Evolutionary conservation across 768 basidiomycete genomes (phyloP).

Genomic region (Tricholoma saponaceum): DNA sequence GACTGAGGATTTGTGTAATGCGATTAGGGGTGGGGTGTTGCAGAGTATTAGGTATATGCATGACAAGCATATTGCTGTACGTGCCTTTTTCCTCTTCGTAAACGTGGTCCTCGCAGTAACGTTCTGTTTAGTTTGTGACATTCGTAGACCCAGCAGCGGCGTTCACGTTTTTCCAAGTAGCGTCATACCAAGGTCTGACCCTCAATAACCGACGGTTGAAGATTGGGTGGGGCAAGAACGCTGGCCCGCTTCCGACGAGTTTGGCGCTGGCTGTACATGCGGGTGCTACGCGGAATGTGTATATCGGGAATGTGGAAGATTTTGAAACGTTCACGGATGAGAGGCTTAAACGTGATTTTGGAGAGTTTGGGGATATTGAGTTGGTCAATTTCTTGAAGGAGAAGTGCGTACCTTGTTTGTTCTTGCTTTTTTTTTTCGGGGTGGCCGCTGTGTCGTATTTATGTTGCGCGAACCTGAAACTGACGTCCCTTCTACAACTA

Average conservation of each 20-base stretch:
- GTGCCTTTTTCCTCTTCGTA: conserved; percentile 23
- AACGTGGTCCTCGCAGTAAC: conserved; percentile 4
- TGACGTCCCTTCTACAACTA: no score
- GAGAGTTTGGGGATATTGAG: conserved; percentile 95
- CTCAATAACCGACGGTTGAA: conserved; percentile 93
- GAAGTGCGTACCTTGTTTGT: conserved; percentile 50
- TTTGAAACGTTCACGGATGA: conserved; percentile 91
- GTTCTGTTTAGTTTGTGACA: conserved; percentile 89
- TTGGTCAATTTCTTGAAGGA: conserved; percentile 94
- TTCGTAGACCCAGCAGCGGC: conserved; percentile 94
- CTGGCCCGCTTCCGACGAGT: conserved; percentile 79
- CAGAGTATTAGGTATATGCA: conserved; percentile 95
- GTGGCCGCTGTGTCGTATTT: background rate
- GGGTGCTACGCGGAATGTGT: conserved; percentile 95
- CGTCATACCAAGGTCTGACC: conserved; percentile 83
- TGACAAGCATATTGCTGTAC: conserved; percentile 94
- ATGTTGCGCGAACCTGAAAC: no score
- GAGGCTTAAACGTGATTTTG: conserved; percentile 88
- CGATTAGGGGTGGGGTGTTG: conserved; percentile 93
- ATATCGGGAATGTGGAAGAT: conserved; percentile 93
- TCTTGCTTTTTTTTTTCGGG: background rate
- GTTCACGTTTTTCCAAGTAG: conserved; percentile 91
- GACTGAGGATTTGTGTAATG: conserved; percentile 93
- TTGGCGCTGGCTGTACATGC: conserved; percentile 86
- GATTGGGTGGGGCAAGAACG: conserved; percentile 97